phyloP scores from a whole-genome alignment of 1,139 yeast species.

The Martiniozyma asiatica region DNA sequence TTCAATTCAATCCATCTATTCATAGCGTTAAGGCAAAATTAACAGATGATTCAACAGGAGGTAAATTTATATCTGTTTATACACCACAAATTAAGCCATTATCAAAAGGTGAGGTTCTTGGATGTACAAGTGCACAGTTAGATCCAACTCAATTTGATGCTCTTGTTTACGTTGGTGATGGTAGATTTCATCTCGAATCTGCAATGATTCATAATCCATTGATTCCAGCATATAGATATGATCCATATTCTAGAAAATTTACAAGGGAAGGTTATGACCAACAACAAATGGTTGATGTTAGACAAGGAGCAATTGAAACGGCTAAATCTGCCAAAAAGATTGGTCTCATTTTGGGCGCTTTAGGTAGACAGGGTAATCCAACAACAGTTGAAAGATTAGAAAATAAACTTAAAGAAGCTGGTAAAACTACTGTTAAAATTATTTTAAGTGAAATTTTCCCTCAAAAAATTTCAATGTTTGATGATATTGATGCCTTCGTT shows the following conservation, averaged over 20 bases:
- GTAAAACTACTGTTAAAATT: constrained; percentile 66
- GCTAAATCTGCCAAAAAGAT: constrained; percentile 52
- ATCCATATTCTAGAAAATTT: constrained; percentile 86
- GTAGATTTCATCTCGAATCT: constrained; percentile 88
- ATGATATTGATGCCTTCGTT: constrained; percentile 87
- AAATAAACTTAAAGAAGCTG: constrained; percentile 34
- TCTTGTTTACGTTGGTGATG: constrained; percentile 90
- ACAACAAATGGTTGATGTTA: constrained; percentile 59
- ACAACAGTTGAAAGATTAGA: constrained; percentile 61
- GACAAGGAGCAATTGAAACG: constrained; percentile 61
- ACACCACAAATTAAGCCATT: constrained; percentile 92
- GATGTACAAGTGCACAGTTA: constrained; percentile 85
- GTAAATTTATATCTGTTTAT: constrained; percentile 43
- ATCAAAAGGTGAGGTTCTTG: constrained; percentile 91
- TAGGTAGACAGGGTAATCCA: constrained; percentile 93
- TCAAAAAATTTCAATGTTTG: constrained; percentile 83
- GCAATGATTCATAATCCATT: constrained; percentile 96
- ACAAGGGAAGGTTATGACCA: constrained; percentile 85
- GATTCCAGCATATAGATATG: constrained; percentile 85
- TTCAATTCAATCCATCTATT: constrained; percentile 90
- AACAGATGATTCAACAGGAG: constrained; percentile 31
- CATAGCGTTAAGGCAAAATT: constrained; percentile 62
- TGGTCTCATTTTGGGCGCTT: constrained; percentile 86
- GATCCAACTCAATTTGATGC: constrained; percentile 55
- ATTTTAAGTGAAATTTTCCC: constrained; percentile 91